Evolutionary conservation across 2,329 filamentous ascomycete species (phyloP), one percentile per base, ranked within the genome.

Genomic region (Neofusicoccum laricinum): DNA sequence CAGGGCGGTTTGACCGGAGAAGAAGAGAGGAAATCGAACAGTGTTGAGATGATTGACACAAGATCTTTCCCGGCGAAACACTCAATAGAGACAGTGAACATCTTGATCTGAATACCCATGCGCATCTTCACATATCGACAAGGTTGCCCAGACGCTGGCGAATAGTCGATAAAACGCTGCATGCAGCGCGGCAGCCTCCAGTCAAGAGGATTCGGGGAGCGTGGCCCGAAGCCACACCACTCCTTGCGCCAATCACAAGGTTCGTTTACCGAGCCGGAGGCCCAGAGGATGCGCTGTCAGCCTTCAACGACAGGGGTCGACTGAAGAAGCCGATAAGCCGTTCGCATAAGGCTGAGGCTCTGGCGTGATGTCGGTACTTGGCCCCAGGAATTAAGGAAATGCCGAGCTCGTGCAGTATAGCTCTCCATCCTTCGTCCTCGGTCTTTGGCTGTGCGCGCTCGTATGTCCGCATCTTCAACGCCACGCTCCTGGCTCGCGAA

Each of bases 361-460:
- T 25, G 25, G 55, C 41, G 41, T 46, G 55, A 59, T 45, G 21
- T 46, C 55, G 55, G 55, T 15, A 58, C 40, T 59, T 53, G 10
- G 2, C 15, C 15, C 41, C 25, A 21, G 45, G 25, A 45, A 43
- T 12, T 21, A 45, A 43, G 55, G 30, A 46, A 59, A 59, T 59
- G 40, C 55, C 55, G 55, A 59, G 41, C 19, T 17, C 38, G 25
- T 12, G 2, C 21, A 10, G 25, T 8, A 10, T 14, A 15, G 10
- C 8, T 21, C 6, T 46, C 12, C n/a, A 14, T 32, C 10, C 15
- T 46, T 25, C 3, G 25, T 17, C n/a, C 40, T 59, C 41, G 40
- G 55, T 21, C 40, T 59, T 21, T 46, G 25, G 2, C 17, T 15
- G 15, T 17, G 6, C n/a, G 21, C 34, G 7, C 25, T 36, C 25